Evolutionary conservation across 208 protist genomes (phyloP).

Genomic region (Vickermania ingenoplastis): DNA sequence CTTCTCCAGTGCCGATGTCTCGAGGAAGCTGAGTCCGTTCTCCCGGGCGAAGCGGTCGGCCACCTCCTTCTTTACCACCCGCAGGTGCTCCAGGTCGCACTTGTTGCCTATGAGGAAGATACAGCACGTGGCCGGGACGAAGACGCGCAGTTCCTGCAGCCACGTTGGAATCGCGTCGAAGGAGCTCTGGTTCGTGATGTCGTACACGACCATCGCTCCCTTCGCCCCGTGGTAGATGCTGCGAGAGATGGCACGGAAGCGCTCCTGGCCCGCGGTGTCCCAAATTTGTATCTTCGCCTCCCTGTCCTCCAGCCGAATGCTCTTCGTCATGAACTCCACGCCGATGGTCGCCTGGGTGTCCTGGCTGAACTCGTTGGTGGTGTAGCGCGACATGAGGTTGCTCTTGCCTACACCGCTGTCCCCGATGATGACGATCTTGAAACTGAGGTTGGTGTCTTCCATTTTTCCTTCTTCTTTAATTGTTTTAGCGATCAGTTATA

Average conservation of each 20-base stretch:
- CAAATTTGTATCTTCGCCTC: conserved; percentile 99
- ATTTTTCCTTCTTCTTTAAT: conserved; percentile 29
- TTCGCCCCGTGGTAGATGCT: conserved; percentile 97
- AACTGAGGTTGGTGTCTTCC: conserved; percentile 84
- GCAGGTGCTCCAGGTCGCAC: conserved; percentile 87
- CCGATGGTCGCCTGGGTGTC: conserved; percentile 90
- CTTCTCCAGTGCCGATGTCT: conserved; percentile 97
- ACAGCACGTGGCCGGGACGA: conserved; percentile 94
- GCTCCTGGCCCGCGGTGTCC: conserved; percentile 98
- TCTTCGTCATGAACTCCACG: conserved; percentile 91
- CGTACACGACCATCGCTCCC: conserved; percentile 98
- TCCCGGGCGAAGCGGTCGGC: conserved; percentile 93
- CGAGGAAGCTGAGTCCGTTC: conserved; percentile 95
- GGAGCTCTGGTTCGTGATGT: conserved; percentile 96
- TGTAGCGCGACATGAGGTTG: conserved; percentile 86
- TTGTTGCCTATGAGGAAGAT: conserved; percentile 99
- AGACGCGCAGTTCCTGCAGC: conserved; percentile 97
- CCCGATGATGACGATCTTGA: conserved; percentile 94
- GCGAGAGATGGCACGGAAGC: conserved; percentile 97
- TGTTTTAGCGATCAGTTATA: conserved; percentile 7
- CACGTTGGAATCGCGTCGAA: conserved; percentile 97
- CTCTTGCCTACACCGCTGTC: conserved; percentile 88
- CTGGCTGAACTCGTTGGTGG: conserved; percentile 80
- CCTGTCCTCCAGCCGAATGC: conserved; percentile 88
- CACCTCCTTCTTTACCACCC: conserved; percentile 91